These are phyloP conservation scores for Pichia scutulata DNA, from an alignment of 805 yeast genomes.

Conservation along the genomic window DNA sequence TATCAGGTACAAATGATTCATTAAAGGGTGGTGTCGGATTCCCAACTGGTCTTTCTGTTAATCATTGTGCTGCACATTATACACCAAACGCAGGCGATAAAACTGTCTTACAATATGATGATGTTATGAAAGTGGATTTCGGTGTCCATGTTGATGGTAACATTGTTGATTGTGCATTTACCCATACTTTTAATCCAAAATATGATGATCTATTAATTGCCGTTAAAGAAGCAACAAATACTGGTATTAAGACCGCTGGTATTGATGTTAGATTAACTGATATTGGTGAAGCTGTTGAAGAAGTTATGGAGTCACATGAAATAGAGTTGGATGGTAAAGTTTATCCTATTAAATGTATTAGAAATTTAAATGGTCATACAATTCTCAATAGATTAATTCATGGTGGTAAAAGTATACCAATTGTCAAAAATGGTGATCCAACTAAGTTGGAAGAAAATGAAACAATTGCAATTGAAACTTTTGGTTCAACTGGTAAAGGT, in stretches of 20 bases:
- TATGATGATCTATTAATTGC: slow-evolving; percentile 78
- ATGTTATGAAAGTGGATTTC: slow-evolving; percentile 93
- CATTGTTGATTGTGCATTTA: slow-evolving; percentile 92
- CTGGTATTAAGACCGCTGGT: slow-evolving; percentile 90
- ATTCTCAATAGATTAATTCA: slow-evolving; percentile 81
- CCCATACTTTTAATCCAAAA: slow-evolving; percentile 76
- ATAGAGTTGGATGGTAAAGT: slow-evolving; percentile 82
- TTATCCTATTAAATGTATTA: slow-evolving; percentile 78
- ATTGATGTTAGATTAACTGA: slow-evolving; percentile 93
- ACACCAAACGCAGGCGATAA: slow-evolving; percentile 96
- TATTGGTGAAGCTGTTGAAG: slow-evolving; percentile 93
- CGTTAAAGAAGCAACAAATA: slow-evolving; percentile 86
- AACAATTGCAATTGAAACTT: slow-evolving; percentile 95
- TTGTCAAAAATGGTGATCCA: slow-evolving; percentile 84
- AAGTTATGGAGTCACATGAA: slow-evolving; percentile 95
- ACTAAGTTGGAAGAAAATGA: slow-evolving; percentile 99
- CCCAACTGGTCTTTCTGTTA: slow-evolving; percentile 94
- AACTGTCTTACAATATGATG: slow-evolving; percentile 71
- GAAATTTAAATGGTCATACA: slow-evolving; percentile 92
- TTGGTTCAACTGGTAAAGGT: slow-evolving; percentile 95
- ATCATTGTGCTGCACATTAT: slow-evolving; percentile 95
- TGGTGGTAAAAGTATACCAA: slow-evolving; percentile 95
- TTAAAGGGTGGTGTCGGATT: slow-evolving; percentile 87
- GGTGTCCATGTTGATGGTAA: slow-evolving; percentile 96
- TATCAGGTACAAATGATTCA: slow-evolving; percentile 51